Conservation (phyloP, 176 grass and related monocot species). For the Bromus sterilis region DNA sequence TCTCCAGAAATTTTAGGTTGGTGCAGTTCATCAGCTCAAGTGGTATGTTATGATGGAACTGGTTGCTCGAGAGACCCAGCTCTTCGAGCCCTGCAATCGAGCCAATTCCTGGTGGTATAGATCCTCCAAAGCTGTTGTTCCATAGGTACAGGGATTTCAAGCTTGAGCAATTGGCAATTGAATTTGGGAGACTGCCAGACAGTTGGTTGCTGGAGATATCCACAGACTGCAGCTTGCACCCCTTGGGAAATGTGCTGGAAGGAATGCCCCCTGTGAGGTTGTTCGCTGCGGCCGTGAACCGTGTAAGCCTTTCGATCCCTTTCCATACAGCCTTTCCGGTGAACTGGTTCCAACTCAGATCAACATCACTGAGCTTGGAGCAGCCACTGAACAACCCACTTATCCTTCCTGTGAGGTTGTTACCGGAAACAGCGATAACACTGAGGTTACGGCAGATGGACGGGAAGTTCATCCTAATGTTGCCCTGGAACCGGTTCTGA, state of each 20-base stretch:
- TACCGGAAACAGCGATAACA: constrained; percentile 26
- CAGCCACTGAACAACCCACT: constrained; percentile 22
- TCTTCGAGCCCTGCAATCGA: not conserved
- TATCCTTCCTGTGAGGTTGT: constrained; percentile 29
- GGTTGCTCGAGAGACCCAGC: constrained; percentile 34
- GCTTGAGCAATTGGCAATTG: constrained; percentile 40
- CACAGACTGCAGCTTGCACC: not conserved
- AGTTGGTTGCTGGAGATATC: constrained; percentile 21
- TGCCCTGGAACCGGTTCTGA: constrained; percentile 25
- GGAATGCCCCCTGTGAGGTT: constrained; percentile 25
- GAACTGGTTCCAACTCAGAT: constrained; percentile 44
- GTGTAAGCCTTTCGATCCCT: constrained; percentile 16
- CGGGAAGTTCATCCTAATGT: constrained; percentile 27
- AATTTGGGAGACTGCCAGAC: constrained; percentile 20
- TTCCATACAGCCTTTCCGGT: constrained; percentile 22
- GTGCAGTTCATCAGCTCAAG: constrained; percentile 34
- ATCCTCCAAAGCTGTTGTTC: not conserved
- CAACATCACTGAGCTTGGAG: constrained; percentile 23
- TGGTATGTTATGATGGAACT: constrained; percentile 31
- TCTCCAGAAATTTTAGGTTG: constrained; percentile 29
- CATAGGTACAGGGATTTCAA: constrained; percentile 11
- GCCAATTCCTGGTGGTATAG: constrained; percentile 31
- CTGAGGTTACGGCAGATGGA: constrained; percentile 26
- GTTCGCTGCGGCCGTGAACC: constrained; percentile 13
- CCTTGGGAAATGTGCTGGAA: not conserved